Percentiles rank a stretch among this genome's conserved stretches.
Evolutionary conservation across 2,329 filamentous ascomycete species (phyloP).

Genomic region (Fusarium sp.): DNA sequence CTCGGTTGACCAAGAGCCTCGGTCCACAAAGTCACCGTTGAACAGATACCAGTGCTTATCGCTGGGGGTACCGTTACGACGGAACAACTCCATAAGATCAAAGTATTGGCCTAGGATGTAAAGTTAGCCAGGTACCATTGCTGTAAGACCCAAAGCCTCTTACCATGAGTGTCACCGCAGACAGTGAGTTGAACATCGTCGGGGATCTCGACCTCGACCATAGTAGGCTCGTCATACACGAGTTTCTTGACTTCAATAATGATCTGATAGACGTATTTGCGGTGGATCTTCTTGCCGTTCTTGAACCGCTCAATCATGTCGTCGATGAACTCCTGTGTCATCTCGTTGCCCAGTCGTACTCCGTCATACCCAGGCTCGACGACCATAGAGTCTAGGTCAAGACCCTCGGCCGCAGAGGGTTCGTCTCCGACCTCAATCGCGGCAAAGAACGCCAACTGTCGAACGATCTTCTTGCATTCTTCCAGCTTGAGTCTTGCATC

Average conservation of each 20-base stretch:
- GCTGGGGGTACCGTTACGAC: slow-evolving; percentile 86
- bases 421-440: slow-evolving; percentile 95
- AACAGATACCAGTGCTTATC: slow-evolving; percentile 96
- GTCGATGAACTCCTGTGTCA: slow-evolving; percentile 97
- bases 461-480: slow-evolving; percentile 95
- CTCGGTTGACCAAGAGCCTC: slow-evolving; percentile 98
- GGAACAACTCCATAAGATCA: slow-evolving; percentile 96
- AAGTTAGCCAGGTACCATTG: slow-evolving; percentile 40
- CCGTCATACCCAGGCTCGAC: slow-evolving; percentile 92
- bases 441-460: slow-evolving; percentile 91
- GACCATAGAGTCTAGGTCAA: slow-evolving; percentile 88
- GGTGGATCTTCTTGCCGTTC: slow-evolving; percentile 93
- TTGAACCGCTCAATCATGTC: slow-evolving; percentile 98
- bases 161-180: slow-evolving; percentile 97
- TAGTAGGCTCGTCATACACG: slow-evolving; percentile 92
- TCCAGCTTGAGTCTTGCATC: slow-evolving; percentile 92
- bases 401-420: slow-evolving; percentile 90
- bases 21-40: slow-evolving; percentile 98
- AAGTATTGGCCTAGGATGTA: slow-evolving; percentile 86
- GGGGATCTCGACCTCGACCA: slow-evolving; percentile 92
- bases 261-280: slow-evolving; percentile 98
- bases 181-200: slow-evolving; percentile 88
- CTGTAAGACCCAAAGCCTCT: slow-evolving; percentile 46
- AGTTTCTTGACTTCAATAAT: slow-evolving; percentile 91
- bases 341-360: slow-evolving; percentile 80